phyloP scores from a whole-genome alignment of 208 protist genomes.

The Crithidia expoeki region DNA sequence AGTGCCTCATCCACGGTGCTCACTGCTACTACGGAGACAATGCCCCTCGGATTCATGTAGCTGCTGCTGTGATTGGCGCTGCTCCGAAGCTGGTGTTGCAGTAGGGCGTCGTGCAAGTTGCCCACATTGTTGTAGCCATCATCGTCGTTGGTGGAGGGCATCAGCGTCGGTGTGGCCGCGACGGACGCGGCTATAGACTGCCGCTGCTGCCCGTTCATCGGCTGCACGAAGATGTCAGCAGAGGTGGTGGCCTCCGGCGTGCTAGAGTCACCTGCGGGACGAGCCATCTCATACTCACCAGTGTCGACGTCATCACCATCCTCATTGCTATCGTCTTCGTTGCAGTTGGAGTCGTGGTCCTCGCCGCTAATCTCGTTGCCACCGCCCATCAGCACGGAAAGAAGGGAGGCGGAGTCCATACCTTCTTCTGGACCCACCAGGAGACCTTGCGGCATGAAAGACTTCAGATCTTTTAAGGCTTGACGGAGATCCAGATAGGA shows the following conservation, averaged over 20 bases:
- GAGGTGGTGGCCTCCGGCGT: conserved; percentile 12
- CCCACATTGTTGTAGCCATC: neutral
- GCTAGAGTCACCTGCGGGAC: conserved; percentile 10
- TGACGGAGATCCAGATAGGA: conserved; percentile 46
- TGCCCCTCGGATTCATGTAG: neutral
- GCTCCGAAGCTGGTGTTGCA: neutral
- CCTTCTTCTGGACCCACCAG: conserved; percentile 19
- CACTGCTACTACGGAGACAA: conserved; percentile 15
- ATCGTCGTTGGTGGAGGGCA: neutral
- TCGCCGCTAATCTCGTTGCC: conserved; percentile 1
- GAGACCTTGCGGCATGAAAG: conserved; percentile 54
- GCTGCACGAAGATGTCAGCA: neutral
- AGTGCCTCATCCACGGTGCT: conserved; percentile 7
- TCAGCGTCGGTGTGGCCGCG: neutral
- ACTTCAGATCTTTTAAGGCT: conserved; percentile 50
- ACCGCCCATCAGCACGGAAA: conserved; percentile 16
- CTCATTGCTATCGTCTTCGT: neutral
- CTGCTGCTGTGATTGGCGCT: neutral
- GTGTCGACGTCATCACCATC: conserved; percentile 4
- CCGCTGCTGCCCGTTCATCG: neutral
- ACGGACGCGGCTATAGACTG: neutral
- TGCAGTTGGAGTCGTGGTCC: neutral
- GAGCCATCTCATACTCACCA: neutral
- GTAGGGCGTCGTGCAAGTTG: neutral
- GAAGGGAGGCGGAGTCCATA: conserved; percentile 6